phyloP scores from a whole-genome alignment of 1,139 yeast genomes.

The Geotrichum australiense region DNA sequence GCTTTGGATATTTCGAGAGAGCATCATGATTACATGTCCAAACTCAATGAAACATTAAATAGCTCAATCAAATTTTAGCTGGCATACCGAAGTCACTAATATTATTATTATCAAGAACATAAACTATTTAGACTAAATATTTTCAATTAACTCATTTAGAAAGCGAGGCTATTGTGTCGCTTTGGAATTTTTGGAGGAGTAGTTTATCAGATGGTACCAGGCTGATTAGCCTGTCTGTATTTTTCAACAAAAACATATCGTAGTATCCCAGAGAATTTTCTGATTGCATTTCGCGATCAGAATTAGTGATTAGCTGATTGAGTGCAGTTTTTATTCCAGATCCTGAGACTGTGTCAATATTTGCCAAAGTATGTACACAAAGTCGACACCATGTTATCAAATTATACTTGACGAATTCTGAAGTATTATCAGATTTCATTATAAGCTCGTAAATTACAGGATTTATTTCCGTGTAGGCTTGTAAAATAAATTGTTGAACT shows the following conservation, averaged over 20 bases:
- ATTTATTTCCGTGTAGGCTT: background rate
- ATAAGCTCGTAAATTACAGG: background rate
- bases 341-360: background rate
- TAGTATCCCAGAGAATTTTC: background rate
- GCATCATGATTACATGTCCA: conserved; percentile 4
- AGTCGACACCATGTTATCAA: conserved; percentile 4
- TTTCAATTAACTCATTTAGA: too few species aligned
- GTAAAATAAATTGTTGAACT: background rate
- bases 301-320: too few species aligned
- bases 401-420: conserved; percentile 3
- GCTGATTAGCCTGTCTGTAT: background rate
- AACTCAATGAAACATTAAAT: background rate
- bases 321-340: background rate
- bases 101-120: too few species aligned
- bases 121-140: too few species aligned
- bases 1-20: background rate
- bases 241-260: background rate
- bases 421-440: background rate
- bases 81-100: too few species aligned
- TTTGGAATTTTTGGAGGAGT: too few species aligned
- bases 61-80: too few species aligned
- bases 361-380: background rate
- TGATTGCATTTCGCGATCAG: background rate
- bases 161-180: too few species aligned
- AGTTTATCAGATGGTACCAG: background rate